These are phyloP conservation scores for Plasmodium vinckei DNA, from an alignment of 169 alveolate genomes.

Conservation along the genomic window DNA sequence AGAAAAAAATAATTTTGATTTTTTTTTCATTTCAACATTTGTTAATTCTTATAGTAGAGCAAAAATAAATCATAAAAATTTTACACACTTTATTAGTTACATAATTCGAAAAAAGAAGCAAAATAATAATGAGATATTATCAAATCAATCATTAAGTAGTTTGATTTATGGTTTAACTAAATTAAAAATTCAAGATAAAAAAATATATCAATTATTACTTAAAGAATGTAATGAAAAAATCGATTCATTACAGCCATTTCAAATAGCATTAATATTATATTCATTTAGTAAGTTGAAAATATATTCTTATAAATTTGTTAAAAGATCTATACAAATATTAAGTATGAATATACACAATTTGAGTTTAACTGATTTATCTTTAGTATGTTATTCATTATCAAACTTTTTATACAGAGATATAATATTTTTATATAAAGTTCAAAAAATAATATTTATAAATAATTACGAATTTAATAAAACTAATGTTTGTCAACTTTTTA, in stretches of 20 bases:
- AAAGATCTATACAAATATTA: slow-evolving; percentile 35
- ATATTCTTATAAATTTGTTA: slow-evolving; percentile 63
- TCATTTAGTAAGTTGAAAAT: slow-evolving; percentile 53
- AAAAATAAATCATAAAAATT: slow-evolving; percentile 16
- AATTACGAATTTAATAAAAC: slow-evolving; percentile 29
- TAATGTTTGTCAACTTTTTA: slow-evolving; percentile 46
- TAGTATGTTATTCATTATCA: slow-evolving; percentile 54
- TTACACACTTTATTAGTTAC: slow-evolving; percentile 47
- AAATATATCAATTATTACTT: slow-evolving; percentile 33
- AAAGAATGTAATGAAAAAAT: slow-evolving; percentile 38
- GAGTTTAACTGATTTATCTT: slow-evolving; percentile 30
- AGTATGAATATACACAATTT: slow-evolving; percentile 53
- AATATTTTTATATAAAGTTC: slow-evolving; percentile 37
- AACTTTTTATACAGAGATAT: slow-evolving; percentile 62
- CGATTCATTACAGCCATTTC: slow-evolving; percentile 41
- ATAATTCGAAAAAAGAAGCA: slow-evolving; percentile 59
- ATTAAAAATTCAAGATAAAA: slow-evolving; percentile 47
- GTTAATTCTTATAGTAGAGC: slow-evolving; percentile 41
- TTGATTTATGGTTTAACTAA: slow-evolving; percentile 46
- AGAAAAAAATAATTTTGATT: slow-evolving; percentile 28
- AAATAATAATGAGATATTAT: slow-evolving; percentile 30
- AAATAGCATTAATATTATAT: slow-evolving; percentile 30
- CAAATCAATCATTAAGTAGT: slow-evolving; percentile 51
- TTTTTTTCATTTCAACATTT: slow-evolving; percentile 44
- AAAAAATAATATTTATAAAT: slow-evolving; percentile 28